A percentile compares a stretch with the other conserved stretches of the same genome.
Conservation (phyloP, 805 yeast species). For the Candida ovalis region DNA sequence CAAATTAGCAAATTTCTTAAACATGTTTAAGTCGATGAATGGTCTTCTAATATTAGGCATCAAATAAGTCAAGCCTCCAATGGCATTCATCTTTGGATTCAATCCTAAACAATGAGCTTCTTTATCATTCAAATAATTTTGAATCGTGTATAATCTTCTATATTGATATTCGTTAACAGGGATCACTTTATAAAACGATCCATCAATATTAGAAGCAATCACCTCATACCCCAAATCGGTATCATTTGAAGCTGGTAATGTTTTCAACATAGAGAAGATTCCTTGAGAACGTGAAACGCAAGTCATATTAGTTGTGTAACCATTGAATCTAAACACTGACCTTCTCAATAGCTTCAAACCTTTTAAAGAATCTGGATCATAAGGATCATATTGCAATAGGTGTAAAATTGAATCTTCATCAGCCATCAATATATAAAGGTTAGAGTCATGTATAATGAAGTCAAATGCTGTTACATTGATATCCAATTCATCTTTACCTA, state of each 20-base stretch:
- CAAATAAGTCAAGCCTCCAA: constrained; percentile 35
- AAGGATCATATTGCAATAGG: constrained; percentile 84
- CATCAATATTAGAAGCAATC: constrained; percentile 75
- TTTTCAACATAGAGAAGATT: constrained; percentile 28
- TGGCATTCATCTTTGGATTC: constrained; percentile 69
- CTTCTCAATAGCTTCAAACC: constrained; percentile 73
- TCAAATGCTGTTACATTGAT: constrained; percentile 71
- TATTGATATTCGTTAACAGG: constrained; percentile 76
- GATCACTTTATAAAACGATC: constrained; percentile 66
- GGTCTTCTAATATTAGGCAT: constrained; percentile 50
- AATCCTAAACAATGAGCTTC: constrained; percentile 72
- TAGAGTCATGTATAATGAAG: constrained; percentile 67
- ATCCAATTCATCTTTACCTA: constrained; percentile 69
- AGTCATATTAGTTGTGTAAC: constrained; percentile 51
- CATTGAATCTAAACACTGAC: constrained; percentile 67
- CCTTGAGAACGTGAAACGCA: constrained; percentile 37
- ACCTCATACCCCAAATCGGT: constrained; percentile 45
- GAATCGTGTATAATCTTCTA: constrained; percentile 77
- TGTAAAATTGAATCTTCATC: constrained; percentile 69
- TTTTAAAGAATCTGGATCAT: constrained; percentile 74
- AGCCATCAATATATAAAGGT: constrained; percentile 60
- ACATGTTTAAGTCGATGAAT: constrained; percentile 57
- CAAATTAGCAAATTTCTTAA: constrained; percentile 49
- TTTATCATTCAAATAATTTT: constrained; percentile 81
- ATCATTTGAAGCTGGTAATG: constrained; percentile 27